Percentiles rank a stretch among this genome's conserved stretches.
Evolutionary conservation across 148 eudicot genomes (phyloP).

Genomic region (Cornus suecica): DNA sequence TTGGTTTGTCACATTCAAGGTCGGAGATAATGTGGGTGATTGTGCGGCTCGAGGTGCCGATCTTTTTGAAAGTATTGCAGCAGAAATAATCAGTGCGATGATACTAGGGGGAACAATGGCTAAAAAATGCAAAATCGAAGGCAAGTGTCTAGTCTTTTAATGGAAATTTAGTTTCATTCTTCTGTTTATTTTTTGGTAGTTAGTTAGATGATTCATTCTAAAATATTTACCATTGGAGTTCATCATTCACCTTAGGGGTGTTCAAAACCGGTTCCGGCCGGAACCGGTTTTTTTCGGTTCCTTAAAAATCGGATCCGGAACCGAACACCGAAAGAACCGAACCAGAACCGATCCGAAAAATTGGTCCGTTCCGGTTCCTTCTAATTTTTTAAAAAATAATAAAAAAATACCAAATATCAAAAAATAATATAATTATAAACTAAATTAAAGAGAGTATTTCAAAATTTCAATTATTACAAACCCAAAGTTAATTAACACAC

Average conservation of each 20-base stretch:
- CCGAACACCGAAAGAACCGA: too few relatives aligned
- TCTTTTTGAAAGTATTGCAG: slow-evolving; percentile 99
- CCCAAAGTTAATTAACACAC: too few relatives aligned
- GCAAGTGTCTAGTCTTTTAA: slow-evolving; percentile 22
- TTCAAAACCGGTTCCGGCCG: too few relatives aligned
- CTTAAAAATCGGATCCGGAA: too few relatives aligned
- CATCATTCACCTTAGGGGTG: slow-evolving; percentile 1
- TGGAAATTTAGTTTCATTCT: not conserved
- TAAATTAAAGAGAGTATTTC: too few relatives aligned
- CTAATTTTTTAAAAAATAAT: too few relatives aligned
- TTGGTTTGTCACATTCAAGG: slow-evolving; percentile 43
- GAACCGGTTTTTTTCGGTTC: too few relatives aligned
- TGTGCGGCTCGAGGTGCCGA: slow-evolving; percentile 99
- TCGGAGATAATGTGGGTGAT: slow-evolving; percentile 99
- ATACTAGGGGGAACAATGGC: slow-evolving; percentile 99
- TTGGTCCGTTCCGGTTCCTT: too few relatives aligned
- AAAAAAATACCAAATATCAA: too few relatives aligned
- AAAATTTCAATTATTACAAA: too few relatives aligned
- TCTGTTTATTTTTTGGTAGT: not conserved
- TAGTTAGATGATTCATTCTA: not conserved
- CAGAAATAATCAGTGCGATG: slow-evolving; percentile 99
- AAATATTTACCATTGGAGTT: not conserved
- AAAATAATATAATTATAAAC: too few relatives aligned
- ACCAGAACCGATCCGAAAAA: too few relatives aligned
- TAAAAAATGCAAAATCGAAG: slow-evolving; percentile 90